Evolutionary conservation across 1,139 yeast species (phyloP).

Genomic region (Saccharomyces hybrid): DNA sequence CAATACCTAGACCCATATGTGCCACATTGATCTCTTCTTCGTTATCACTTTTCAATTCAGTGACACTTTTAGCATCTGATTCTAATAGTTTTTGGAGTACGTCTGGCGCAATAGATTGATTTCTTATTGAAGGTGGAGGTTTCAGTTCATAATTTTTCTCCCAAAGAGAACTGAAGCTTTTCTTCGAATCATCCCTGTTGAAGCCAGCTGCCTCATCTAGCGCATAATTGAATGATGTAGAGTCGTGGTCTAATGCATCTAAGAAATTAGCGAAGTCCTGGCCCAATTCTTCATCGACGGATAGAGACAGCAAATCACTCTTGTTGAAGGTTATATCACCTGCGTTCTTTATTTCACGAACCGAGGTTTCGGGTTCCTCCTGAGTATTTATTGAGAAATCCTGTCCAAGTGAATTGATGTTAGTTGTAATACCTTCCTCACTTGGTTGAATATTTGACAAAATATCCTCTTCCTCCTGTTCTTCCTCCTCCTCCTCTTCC

Average conservation of each 20-base stretch:
- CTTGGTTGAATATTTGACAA: not conserved
- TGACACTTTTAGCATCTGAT: not conserved
- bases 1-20: conserved; percentile 3
- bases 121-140: not conserved
- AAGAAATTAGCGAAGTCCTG: conserved; percentile 9
- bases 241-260: conserved; percentile 8
- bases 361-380: not conserved
- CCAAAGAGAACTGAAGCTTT: conserved; percentile 5
- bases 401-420: not conserved
- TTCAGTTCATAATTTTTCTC: conserved; percentile 5
- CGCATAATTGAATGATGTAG: conserved; percentile 6
- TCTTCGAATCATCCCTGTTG: conserved; percentile 1
- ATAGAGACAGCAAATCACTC: conserved; percentile 7
- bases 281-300: conserved; percentile 7
- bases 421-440: not conserved
- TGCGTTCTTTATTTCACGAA: not conserved
- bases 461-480: not conserved
- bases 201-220: conserved; percentile 1
- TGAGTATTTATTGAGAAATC: not conserved
- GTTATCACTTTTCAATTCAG: not conserved
- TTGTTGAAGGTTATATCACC: not conserved
- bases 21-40: conserved; percentile 4
- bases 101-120: not conserved
- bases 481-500: too few species aligned
- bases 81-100: not conserved